Conservation (phyloP, 345 rosid species). For the Murraya paniculata region DNA sequence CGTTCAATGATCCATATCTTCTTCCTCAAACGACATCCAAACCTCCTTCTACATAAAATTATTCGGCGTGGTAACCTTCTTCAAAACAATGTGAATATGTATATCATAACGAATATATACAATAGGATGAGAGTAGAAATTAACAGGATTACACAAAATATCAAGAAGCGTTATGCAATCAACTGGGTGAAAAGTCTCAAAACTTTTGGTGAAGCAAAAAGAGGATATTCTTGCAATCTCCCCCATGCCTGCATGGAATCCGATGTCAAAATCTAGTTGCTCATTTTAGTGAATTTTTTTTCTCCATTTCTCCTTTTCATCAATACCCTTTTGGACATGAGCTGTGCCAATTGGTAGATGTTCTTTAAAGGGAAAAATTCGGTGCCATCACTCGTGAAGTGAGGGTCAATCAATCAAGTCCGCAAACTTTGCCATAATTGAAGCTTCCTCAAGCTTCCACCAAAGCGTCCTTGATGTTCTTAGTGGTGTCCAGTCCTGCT, state of each 20-base stretch:
- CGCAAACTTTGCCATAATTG: not conserved
- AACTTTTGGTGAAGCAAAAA: not conserved
- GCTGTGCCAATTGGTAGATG: constrained; percentile 16
- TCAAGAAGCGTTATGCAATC: not conserved
- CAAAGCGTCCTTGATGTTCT: not conserved
- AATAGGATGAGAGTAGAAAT: no score
- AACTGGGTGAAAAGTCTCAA: not conserved
- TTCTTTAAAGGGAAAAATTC: constrained; percentile 14
- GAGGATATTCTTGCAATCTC: constrained; percentile 4
- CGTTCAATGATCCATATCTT: no score
- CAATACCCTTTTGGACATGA: not conserved
- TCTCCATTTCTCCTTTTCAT: not conserved
- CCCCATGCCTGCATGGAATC: not conserved
- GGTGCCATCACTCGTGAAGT: constrained; percentile 6
- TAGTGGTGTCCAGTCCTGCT: constrained; percentile 23
- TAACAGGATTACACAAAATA: no score
- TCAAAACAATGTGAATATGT: no score
- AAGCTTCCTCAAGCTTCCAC: constrained; percentile 4
- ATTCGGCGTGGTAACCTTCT: no score
- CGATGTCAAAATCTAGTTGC: not conserved
- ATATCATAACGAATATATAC: no score
- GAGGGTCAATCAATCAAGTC: constrained; percentile 13
- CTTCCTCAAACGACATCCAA: no score
- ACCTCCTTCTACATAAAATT: no score
- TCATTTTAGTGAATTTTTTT: not conserved